phyloP scores from a whole-genome alignment of 176 grass and related monocot species.

The Oryza coarctata region DNA sequence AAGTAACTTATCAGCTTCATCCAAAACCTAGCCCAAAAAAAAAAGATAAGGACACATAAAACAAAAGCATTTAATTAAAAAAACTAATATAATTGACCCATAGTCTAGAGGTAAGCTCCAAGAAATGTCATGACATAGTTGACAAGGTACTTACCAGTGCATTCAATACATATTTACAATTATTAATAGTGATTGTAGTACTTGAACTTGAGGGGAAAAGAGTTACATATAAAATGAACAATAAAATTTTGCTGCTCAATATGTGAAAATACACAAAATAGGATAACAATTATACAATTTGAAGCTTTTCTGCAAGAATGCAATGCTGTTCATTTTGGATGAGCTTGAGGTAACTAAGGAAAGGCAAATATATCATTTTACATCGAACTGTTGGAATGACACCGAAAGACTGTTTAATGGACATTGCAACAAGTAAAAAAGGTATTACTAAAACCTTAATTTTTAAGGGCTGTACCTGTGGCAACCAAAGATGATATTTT shows the following conservation, averaged over 20 bases:
- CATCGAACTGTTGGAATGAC: neutral
- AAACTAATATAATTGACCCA: neutral
- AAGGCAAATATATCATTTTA: neutral
- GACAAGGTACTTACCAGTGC: neutral
- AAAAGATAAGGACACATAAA: conserved; percentile 8
- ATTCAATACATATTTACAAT: too few species aligned
- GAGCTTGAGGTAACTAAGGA: neutral
- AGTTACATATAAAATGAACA: neutral
- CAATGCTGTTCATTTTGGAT: neutral
- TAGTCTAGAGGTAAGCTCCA: too few species aligned
- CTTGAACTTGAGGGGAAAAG: neutral
- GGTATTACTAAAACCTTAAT: neutral
- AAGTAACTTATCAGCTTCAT: conserved; percentile 91
- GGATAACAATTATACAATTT: too few species aligned
- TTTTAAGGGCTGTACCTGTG: neutral
- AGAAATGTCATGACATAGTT: neutral
- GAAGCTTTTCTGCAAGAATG: neutral
- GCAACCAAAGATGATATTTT: neutral
- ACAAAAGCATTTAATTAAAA: conserved; percentile 3
- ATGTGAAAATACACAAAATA: neutral
- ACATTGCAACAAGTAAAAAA: neutral
- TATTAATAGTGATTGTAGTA: neutral
- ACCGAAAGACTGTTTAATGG: neutral
- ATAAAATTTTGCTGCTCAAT: neutral
- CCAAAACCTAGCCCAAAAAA: conserved; percentile 60